Percentiles rank a stretch among this genome's conserved stretches.
Conservation (phyloP, 768 basidiomycete genomes). For the Rhodotorula sphaerocarpa region DNA sequence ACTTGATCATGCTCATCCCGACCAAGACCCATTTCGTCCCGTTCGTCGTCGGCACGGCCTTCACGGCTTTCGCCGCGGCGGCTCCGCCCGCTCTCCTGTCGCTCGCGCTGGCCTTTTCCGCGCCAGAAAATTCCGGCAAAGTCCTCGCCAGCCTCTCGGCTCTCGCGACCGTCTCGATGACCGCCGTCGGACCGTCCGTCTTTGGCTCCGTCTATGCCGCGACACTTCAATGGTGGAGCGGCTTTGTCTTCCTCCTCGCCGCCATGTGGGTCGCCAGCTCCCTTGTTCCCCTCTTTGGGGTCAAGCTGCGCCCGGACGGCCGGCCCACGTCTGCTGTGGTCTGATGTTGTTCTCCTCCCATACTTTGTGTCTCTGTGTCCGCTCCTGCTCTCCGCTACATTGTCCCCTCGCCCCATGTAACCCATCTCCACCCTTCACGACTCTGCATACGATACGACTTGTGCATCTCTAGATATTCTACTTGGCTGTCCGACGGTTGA, state of each 20-base stretch:
- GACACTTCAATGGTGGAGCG: slow-evolving; percentile 69
- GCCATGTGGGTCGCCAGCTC: slow-evolving; percentile 11
- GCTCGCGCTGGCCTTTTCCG: slow-evolving; percentile 13
- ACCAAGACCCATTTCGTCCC: not conserved
- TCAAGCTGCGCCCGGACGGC: slow-evolving; percentile 1
- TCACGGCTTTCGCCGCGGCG: slow-evolving; percentile 5
- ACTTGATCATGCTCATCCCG: slow-evolving; percentile 11
- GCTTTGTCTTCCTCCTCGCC: slow-evolving; percentile 49
- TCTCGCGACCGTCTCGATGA: slow-evolving; percentile 15
- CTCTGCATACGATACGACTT: not conserved
- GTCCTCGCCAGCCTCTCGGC: slow-evolving; percentile 20
- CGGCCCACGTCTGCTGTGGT: too few relatives aligned
- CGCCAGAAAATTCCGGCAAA: slow-evolving; percentile 22
- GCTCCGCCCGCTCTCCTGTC: slow-evolving; percentile 8
- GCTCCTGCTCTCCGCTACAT: too few relatives aligned
- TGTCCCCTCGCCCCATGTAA: too few relatives aligned
- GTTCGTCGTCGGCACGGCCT: slow-evolving; percentile 7
- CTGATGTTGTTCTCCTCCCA: too few relatives aligned
- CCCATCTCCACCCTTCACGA: too few relatives aligned
- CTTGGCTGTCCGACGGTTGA: slow-evolving; percentile 21
- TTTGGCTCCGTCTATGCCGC: slow-evolving; percentile 42
- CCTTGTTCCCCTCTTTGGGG: not conserved
- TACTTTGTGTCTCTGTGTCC: too few relatives aligned
- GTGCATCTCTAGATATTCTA: not conserved
- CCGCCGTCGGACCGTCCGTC: slow-evolving; percentile 8